Base-by-base conservation (phyloP, 2,329 filamentous ascomycete species). In the Pestalotiopsis sp. region DNA sequence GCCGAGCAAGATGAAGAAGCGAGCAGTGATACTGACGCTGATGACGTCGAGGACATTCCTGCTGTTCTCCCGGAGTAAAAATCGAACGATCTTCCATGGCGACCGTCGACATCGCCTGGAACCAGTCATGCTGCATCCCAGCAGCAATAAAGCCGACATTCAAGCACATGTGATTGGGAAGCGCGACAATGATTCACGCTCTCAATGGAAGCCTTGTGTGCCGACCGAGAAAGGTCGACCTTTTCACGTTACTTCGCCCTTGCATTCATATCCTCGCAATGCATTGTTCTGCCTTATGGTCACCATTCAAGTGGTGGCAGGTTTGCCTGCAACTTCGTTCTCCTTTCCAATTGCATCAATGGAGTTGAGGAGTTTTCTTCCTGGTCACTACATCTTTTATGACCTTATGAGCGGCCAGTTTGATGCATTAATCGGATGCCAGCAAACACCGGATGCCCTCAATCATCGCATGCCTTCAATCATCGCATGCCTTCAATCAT, bases 21-120 rank as follows among this genome's bases (percentile, higher is more conserved):
- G 25, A 78, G 76, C 69, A 78, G 76, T 20, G 74, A 78, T 62
- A 78, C 77, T 7, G 77, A 78, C 68, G 77, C 77, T 11, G 78
- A 77, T 23, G 70, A 75, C 9, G 76, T 73, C 4, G 71, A 73
- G 41, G 77, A 76, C 65, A 78, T 78, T 13, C 77, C 76, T 38
- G 76, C 77, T 20, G 61, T 64, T 64, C 61, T 64, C 20, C 73
- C 66, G 31, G 39, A 73, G 2, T 60, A 66, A 39, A 11, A 67
- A 31, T 23, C 49, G 14, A 36, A 60, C 56, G 14, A 25, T 36
- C 31, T 36, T 36, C 31, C 7, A 7, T 36, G 31, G 31, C 31
- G 31, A 36, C 31, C 31, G 31, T 36, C 31, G 31, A 36, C 31
- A 36, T 36, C 31, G 31, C 31, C 31, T 36, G 31, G 9, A 9